These are phyloP conservation scores for Talaromyces sp. DNA, from an alignment of 2,329 filamentous ascomycete species.

Conservation along the genomic window DNA sequence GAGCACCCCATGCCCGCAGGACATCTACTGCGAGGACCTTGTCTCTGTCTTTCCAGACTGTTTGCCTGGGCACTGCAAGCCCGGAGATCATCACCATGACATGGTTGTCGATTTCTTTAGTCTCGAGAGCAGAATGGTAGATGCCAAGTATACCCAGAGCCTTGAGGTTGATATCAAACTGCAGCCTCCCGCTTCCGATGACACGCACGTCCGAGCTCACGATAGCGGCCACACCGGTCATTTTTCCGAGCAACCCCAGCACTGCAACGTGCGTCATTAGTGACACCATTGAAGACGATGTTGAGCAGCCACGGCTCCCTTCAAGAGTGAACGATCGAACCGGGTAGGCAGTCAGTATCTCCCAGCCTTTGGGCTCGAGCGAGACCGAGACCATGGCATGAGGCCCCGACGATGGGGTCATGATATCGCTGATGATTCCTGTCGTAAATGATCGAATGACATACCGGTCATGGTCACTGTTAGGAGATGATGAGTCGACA, in stretches of 20 bases:
- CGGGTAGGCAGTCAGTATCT: conserved; percentile 73
- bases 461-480: conserved; percentile 47
- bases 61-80: conserved; percentile 59
- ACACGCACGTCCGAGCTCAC: conserved; percentile 55
- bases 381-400: conserved; percentile 54
- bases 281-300: conserved; percentile 18
- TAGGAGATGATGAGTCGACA: conserved; percentile 34
- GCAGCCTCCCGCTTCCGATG: conserved; percentile 54
- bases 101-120: conserved; percentile 55
- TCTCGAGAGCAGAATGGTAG: conserved; percentile 65
- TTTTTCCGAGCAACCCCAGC: conserved; percentile 76
- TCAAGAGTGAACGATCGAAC: conserved; percentile 48
- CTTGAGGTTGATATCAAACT: conserved; percentile 66
- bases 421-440: conserved; percentile 49
- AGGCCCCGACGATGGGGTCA: conserved; percentile 23
- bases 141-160: conserved; percentile 67
- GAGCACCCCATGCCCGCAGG: conserved; percentile 68
- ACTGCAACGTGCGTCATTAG: conserved; percentile 50
- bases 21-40: conserved; percentile 72
- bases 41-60: conserved; percentile 49
- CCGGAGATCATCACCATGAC: conserved; percentile 73
- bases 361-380: conserved; percentile 63
- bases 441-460: conserved; percentile 67
- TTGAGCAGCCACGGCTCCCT: conserved; percentile 22
- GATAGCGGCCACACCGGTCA: conserved; percentile 80